Conservation (phyloP, 116 monocot genomes). For the Cymodocea nodosa region DNA sequence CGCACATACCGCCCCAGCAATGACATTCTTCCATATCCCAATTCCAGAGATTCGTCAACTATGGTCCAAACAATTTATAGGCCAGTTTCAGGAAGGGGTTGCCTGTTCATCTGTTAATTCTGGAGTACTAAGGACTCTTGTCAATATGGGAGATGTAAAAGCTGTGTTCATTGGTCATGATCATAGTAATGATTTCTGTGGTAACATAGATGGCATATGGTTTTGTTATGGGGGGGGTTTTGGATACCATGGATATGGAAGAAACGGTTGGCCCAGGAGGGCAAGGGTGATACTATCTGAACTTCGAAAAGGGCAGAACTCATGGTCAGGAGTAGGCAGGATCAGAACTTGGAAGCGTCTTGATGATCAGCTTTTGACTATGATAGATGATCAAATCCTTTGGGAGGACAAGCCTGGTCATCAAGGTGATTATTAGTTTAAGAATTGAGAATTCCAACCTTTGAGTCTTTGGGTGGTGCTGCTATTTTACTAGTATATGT, state of each 20-base stretch:
- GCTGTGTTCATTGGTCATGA: constrained; percentile 84
- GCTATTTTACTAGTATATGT: too few species aligned
- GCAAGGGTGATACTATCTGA: constrained; percentile 45
- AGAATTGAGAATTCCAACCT: neutral
- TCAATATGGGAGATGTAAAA: constrained; percentile 77
- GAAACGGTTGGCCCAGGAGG: constrained; percentile 51
- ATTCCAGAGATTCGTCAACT: constrained; percentile 66
- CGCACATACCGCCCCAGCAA: constrained; percentile 31
- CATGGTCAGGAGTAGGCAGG: constrained; percentile 38
- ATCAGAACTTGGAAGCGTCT: constrained; percentile 81
- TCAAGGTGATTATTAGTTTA: neutral
- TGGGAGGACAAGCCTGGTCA: constrained; percentile 21
- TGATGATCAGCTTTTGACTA: constrained; percentile 52
- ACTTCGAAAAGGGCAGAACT: constrained; percentile 28
- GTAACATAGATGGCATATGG: constrained; percentile 44
- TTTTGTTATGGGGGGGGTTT: constrained; percentile 92
- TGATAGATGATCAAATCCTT: constrained; percentile 69
- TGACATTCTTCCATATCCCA: constrained; percentile 89
- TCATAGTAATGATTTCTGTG: constrained; percentile 90
- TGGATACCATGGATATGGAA: constrained; percentile 89
- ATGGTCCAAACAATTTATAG: constrained; percentile 43
- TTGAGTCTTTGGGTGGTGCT: neutral
- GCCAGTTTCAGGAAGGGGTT: constrained; percentile 67
- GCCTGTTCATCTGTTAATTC: constrained; percentile 76
- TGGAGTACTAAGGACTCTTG: constrained; percentile 40